Evolutionary conservation across 805 yeast species (phyloP), one percentile per base, ranked within the genome.

Genomic region (Starmerella sp.): DNA sequence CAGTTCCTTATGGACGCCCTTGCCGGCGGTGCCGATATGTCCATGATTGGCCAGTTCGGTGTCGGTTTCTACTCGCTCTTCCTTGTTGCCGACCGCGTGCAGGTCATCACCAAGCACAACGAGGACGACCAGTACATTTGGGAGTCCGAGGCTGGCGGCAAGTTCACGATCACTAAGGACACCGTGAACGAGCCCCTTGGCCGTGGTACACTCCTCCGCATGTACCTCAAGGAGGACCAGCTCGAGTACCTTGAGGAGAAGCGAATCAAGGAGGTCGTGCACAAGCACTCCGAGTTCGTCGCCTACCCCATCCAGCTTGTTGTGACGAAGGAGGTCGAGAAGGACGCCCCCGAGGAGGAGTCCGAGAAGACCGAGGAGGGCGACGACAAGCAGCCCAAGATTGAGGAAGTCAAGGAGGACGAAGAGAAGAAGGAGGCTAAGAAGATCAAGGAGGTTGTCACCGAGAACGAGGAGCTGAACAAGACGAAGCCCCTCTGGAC

Each of bases 31-130:
- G 98, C 99, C 60, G 99, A 93, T 74, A 97, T 93, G 61, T 90
- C 97, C 62, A 93, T 93, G 98, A 93, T 93, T 77, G 99, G 99
- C 82, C 98, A 93, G 79, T 93, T 93, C 79, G 99, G 99, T 89
- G 98, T 93, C 67, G 99, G 99, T 83, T 93, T 93, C 91, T 93
- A 93, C 84, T 93, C 99, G 54, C 80, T 91, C 65, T 93, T 93
- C 86, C 82, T 93, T 78, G 98, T 93, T 71, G 97, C 98, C 67
- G 99, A 93, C 78, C 87, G 82, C 67, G 98, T 93, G 62, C 96
- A 93, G 78, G 99, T 93, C 67, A 87, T 93, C 72, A 87, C 98
- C 59, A 93, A 93, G 81, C 84, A 89, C 82, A 93, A 93, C 72
- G 99, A 93, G 69, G 99, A 93, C 73, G 97, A 93, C 74, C 99